Percentiles rank a stretch among this genome's conserved stretches.
Conservation (phyloP, 2,329 filamentous ascomycete genomes). For the Aspergillus sp. region DNA sequence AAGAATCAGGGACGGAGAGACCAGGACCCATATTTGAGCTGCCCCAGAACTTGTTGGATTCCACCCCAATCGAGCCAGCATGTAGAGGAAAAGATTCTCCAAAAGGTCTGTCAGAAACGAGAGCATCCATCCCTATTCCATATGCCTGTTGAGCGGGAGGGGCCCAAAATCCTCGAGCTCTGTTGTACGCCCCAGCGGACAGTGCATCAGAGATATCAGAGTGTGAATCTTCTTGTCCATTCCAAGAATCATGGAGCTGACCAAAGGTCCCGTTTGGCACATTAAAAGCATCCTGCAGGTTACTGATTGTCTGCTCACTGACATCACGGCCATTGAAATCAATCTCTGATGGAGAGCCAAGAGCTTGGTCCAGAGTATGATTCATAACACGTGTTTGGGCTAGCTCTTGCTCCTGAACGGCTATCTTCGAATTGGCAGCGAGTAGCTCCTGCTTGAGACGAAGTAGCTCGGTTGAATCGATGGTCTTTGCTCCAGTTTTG, state of each 20-base stretch:
- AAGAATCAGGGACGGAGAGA: slow-evolving; percentile 12
- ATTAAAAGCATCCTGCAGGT: slow-evolving; percentile 47
- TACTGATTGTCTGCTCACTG: slow-evolving; percentile 44
- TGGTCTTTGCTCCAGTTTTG: slow-evolving; percentile 11
- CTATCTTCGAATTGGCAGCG: slow-evolving; percentile 50
- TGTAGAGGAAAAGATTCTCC: slow-evolving; percentile 16
- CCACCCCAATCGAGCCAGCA: slow-evolving; percentile 16
- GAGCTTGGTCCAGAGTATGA: slow-evolving; percentile 52
- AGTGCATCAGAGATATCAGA: slow-evolving; percentile 39
- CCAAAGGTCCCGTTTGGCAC: slow-evolving; percentile 39
- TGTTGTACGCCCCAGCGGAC: slow-evolving; percentile 35
- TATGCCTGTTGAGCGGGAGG: slow-evolving; percentile 19
- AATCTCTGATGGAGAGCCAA: slow-evolving; percentile 46
- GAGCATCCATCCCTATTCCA: slow-evolving; percentile 18
- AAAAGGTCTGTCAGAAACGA: slow-evolving; percentile 20
- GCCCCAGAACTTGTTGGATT: slow-evolving; percentile 26
- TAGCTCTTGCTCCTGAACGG: slow-evolving; percentile 53
- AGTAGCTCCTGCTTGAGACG: slow-evolving; percentile 51
- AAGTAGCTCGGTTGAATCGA: slow-evolving; percentile 43
- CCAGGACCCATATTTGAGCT: slow-evolving; percentile 13
- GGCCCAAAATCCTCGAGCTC: slow-evolving; percentile 27
- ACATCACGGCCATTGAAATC: slow-evolving; percentile 44
- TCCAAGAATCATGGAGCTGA: slow-evolving; percentile 38
- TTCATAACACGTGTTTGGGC: slow-evolving; percentile 53
- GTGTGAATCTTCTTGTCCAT: slow-evolving; percentile 34